Percentiles rank a stretch among this genome's conserved stretches.
Conservation (phyloP, 495 filamentous ascomycete species). For the Penicillium longicatenatum region DNA sequence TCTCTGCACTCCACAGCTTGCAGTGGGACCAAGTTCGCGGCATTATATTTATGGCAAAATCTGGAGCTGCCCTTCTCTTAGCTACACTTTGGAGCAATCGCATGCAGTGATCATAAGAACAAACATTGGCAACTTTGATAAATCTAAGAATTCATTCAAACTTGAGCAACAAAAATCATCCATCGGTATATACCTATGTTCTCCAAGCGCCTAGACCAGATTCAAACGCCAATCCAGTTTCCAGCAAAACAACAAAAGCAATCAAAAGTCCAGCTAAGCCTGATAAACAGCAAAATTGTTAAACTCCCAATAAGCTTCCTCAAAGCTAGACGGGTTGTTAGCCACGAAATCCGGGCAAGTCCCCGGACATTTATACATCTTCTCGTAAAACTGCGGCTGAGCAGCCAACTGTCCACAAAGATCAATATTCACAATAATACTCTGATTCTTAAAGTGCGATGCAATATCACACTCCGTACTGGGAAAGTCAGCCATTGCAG, state of each 20-base stretch:
- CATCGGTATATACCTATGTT: not conserved
- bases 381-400: slow-evolving; percentile 35
- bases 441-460: slow-evolving; percentile 51
- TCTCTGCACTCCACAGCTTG: not conserved
- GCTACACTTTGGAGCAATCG: too few species aligned
- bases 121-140: not conserved
- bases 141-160: not conserved
- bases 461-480: slow-evolving; percentile 49
- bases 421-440: slow-evolving; percentile 56
- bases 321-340: slow-evolving; percentile 38
- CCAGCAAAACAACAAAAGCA: too few species aligned
- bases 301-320: slow-evolving; percentile 55
- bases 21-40: not conserved
- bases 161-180: not conserved
- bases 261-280: slow-evolving; percentile 2
- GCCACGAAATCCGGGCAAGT: slow-evolving; percentile 46
- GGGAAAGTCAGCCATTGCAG: slow-evolving; percentile 53
- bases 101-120: too few species aligned
- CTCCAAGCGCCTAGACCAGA: too few species aligned
- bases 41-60: not conserved
- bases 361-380: slow-evolving; percentile 45
- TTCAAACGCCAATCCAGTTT: too few species aligned
- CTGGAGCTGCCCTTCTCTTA: not conserved
- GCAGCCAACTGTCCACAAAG: slow-evolving; percentile 48
- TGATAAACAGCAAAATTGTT: slow-evolving; percentile 46